phyloP scores from a whole-genome alignment of 2,329 filamentous ascomycete genomes.

The Diplodia sapinea region DNA sequence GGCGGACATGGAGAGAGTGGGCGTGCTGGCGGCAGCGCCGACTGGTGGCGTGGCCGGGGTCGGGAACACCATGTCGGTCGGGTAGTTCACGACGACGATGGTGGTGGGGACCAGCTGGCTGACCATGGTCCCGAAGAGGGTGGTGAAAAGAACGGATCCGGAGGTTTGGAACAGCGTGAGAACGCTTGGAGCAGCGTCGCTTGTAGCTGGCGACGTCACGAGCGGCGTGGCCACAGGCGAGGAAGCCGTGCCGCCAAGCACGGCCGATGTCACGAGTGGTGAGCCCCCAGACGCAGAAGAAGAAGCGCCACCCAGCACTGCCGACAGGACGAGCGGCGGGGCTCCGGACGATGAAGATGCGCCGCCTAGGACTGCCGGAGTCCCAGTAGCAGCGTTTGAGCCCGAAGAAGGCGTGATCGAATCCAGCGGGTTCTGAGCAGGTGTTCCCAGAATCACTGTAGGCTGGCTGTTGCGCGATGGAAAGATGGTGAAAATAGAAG shows the following conservation, averaged over 20 bases:
- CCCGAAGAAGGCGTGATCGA: neutral
- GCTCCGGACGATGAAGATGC: neutral
- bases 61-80: neutral
- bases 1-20: neutral
- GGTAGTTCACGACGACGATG: conserved; percentile 12
- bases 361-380: neutral
- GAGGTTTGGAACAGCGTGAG: conserved; percentile 14
- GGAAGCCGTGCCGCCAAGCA: no score
- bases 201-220: no score
- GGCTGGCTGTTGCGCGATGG: conserved; percentile 4
- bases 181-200: neutral
- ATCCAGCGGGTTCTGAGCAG: neutral
- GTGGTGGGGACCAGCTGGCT: neutral
- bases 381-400: neutral
- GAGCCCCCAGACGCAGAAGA: neutral
- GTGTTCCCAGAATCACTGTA: conserved; percentile 17
- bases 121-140: neutral
- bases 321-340: no score
- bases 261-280: no score
- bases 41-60: neutral
- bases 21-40: neutral
- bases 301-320: no score
- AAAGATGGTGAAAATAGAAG: conserved; percentile 12
- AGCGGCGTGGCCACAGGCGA: no score
- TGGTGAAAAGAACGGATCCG: neutral